Evolutionary conservation across 371 early-diverging fungal species (phyloP).

Genomic region (Choanephora cucurbitarum): DNA sequence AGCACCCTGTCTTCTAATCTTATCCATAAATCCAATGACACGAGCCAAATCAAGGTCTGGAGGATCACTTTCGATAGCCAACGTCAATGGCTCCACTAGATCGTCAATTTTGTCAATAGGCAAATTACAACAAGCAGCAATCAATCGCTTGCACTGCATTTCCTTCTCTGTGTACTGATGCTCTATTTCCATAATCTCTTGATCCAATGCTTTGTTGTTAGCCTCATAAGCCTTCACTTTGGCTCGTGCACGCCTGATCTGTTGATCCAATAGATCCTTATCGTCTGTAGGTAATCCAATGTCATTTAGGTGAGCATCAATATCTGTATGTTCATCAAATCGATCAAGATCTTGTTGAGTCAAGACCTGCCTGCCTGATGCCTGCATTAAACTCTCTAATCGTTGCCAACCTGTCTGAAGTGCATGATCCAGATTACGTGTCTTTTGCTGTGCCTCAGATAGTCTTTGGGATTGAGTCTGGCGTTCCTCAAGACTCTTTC

Average conservation of each 20-base stretch:
- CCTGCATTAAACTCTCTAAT: constrained; percentile 19
- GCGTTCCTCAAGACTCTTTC: constrained; percentile 59
- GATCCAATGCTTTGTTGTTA: constrained; percentile 41
- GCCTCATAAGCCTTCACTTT: constrained; percentile 52
- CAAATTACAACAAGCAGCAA: constrained; percentile 74
- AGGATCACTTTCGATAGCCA: constrained; percentile 77
- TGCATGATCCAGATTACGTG: constrained; percentile 50
- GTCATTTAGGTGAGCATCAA: constrained; percentile 23
- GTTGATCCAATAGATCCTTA: constrained; percentile 23
- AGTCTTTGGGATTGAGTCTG: constrained; percentile 51
- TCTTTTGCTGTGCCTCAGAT: constrained; percentile 59
- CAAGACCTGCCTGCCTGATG: constrained; percentile 15
- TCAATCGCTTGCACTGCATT: constrained; percentile 70
- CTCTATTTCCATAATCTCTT: constrained; percentile 41
- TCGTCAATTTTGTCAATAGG: constrained; percentile 70
- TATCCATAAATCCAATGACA: constrained; percentile 63
- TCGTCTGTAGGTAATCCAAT: constrained; percentile 8
- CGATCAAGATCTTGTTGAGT: constrained; percentile 15
- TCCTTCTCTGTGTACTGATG: constrained; percentile 56
- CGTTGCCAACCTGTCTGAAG: constrained; percentile 37
- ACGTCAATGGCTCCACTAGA: constrained; percentile 64
- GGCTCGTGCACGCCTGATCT: constrained; percentile 15
- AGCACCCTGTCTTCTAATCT: constrained; percentile 48
- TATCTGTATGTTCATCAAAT: constrained; percentile 29
- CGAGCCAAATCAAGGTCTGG: constrained; percentile 61